Base-by-base conservation (phyloP, 169 alveolate genomes). In the Cryptosporidium andersoni region DNA sequence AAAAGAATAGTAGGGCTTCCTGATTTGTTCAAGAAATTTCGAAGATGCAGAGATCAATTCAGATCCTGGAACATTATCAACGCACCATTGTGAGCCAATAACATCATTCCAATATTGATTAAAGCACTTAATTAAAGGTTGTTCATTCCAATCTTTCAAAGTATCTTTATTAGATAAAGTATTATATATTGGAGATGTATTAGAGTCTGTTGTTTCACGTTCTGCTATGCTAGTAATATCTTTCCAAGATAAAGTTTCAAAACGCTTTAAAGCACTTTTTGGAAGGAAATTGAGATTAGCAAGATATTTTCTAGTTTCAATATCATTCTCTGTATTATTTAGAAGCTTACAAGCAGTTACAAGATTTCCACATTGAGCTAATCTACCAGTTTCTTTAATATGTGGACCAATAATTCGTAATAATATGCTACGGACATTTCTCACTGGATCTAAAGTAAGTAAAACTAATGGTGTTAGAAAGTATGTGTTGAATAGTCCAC, bases 331-430 rank as follows among this genome's bases (percentile, higher is more conserved):
- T 16, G 85, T 43, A 11, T 16, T 25, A 16, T 64, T 60, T 68
- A 74, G 55, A 37, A 56, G 85, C 64, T 74, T 74, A 60, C 85
- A 74, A 3, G 85, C 85, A 43, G 85, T 68, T n/a, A 74, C 68
- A 14, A 74, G 55, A 74, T 74, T 74, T 36, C 64, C 85, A 8
- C 85, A 74, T 48, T 74, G 85, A 1, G 74, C 85, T 37, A 74
- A 34, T 55, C 85, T 74, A 5, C 85, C 85, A 60, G 74, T 55
- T 14, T 74, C 85, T 47, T 74, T 74, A 45, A 74, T 74, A 43
- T 74, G 85, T 25, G 85, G 85, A 45, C 85, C 85, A 8, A 74
- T 74, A 34, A 74, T 43, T 55, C 85, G 55, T 36, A 74, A 42
- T 68, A 66, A 74, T 37, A 68, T 74, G 3, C 74, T 43, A n/a